These are phyloP conservation scores for Magnolia changhungtana DNA, from an alignment of 164 flowering plant genomes.

Conservation along the genomic window DNA sequence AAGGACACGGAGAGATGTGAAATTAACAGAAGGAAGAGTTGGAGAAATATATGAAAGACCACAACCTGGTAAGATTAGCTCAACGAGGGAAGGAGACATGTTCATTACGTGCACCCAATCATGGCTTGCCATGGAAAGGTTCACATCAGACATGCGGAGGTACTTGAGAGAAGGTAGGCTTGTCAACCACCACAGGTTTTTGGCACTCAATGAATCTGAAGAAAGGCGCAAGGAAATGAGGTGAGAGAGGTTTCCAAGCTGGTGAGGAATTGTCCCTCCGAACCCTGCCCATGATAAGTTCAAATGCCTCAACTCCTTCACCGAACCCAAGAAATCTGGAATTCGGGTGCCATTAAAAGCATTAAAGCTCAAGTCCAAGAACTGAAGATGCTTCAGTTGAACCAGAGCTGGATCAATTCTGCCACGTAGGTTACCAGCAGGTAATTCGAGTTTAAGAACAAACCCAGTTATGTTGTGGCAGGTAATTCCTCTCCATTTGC, in stretches of 20 bases:
- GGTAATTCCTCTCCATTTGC: no score
- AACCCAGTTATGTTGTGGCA: no score
- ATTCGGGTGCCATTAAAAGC: neutral
- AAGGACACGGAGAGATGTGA: slow-evolving; percentile 3
- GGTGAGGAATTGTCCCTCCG: slow-evolving; percentile 5
- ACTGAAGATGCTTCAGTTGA: neutral
- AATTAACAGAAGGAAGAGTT: neutral
- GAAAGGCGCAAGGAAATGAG: neutral
- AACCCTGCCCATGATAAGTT: slow-evolving; percentile 2
- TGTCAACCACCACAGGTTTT: slow-evolving; percentile 13
- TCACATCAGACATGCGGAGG: neutral
- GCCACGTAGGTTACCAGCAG: neutral
- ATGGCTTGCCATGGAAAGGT: neutral
- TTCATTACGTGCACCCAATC: slow-evolving; percentile 7
- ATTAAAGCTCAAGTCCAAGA: neutral
- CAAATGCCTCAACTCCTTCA: slow-evolving; percentile 1
- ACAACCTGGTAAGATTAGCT: neutral
- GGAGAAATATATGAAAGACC: neutral
- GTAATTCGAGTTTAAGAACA: no score
- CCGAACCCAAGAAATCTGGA: slow-evolving; percentile 3
- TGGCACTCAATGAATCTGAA: neutral
- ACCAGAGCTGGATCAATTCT: neutral
- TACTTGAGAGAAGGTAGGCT: slow-evolving; percentile 1
- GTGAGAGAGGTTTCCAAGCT: slow-evolving; percentile 15
- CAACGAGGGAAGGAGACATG: neutral